These are phyloP conservation scores for Coix lacrymajobi DNA, from an alignment of 176 grass and related monocot genomes.

Conservation along the genomic window DNA sequence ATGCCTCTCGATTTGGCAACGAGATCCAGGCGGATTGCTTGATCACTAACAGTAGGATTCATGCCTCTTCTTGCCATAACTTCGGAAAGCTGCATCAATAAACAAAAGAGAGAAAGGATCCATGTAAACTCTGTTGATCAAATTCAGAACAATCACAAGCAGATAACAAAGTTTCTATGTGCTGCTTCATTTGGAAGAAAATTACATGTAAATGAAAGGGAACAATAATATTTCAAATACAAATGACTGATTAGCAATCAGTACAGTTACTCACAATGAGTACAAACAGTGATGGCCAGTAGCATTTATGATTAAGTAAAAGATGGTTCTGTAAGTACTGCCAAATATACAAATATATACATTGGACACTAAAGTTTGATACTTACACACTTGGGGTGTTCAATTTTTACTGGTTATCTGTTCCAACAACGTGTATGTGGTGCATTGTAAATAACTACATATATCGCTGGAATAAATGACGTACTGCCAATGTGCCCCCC, in stretches of 20 bases:
- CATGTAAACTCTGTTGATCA: background rate
- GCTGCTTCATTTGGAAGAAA: background rate
- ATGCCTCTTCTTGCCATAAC: slow-evolving; percentile 81
- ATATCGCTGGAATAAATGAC: background rate
- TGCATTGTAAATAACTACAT: background rate
- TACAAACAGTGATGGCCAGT: background rate
- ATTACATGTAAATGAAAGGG: background rate
- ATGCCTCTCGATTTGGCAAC: slow-evolving; percentile 78
- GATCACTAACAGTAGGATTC: slow-evolving; percentile 79
- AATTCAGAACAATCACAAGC: slow-evolving; percentile 7
- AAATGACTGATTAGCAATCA: background rate
- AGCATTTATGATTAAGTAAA: background rate
- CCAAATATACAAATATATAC: background rate
- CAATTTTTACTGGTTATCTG: background rate
- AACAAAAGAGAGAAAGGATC: background rate
- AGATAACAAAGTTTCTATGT: background rate
- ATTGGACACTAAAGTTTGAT: background rate
- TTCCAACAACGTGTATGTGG: background rate
- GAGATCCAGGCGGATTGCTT: slow-evolving; percentile 83
- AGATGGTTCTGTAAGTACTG: background rate
- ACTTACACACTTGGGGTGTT: background rate
- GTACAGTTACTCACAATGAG: background rate
- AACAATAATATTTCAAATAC: background rate
- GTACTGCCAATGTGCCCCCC: background rate
- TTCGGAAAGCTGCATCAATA: slow-evolving; percentile 63